Base-by-base conservation (phyloP, 768 basidiomycete genomes). In the Suillus plorans region DNA sequence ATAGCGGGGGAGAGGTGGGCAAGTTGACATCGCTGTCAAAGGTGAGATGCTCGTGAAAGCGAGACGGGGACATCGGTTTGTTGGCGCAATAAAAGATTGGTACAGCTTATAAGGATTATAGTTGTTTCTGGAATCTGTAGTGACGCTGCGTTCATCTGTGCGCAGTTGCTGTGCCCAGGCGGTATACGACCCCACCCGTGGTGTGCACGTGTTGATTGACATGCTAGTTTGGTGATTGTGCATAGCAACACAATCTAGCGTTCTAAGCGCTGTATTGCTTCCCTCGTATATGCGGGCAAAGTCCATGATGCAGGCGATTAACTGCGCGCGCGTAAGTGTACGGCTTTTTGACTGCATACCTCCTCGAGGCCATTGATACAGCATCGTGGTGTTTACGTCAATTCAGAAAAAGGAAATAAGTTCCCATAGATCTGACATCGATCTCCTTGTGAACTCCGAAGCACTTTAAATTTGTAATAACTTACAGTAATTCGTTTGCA, bases 31-130 rank as follows among this genome's bases (percentile, higher is more conserved):
- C 70, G 28, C 44, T 56, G 45, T 68, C 65, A 9, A 37, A 69
- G 13, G 68, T 18, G n/a, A 76, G 72, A 60, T 76, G 74, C 58
- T 76, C 74, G 65, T 74, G 64, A 60, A 76, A 76, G 12, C 74
- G 64, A 56, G 75, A 76, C 41, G 71, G 61, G 66, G 28, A 70
- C 75, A 77, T 77, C 36, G 50, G 61, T 60, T 50, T 28, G 31
- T 41, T 61, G 57, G 62, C 42, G 50, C 55, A 66, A 41, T 42
- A 5, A 55, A 63, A 63, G 59, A 41, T 39, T 50, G 65, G 60
- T 61, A 59, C 62, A 62, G 64, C 63, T 44, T 50, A 62, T 63
- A 49, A 60, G 56, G 39, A 42, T 5, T 25, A 6, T 37, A 4
- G 3, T 37, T 65, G 60, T 66, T 52, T 25, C 65, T 52, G 52